A percentile compares a stretch with the other conserved stretches of the same genome.
These are phyloP conservation scores for Didymella lethalis DNA, from an alignment of 2,329 filamentous ascomycete genomes.

Conservation along the genomic window DNA sequence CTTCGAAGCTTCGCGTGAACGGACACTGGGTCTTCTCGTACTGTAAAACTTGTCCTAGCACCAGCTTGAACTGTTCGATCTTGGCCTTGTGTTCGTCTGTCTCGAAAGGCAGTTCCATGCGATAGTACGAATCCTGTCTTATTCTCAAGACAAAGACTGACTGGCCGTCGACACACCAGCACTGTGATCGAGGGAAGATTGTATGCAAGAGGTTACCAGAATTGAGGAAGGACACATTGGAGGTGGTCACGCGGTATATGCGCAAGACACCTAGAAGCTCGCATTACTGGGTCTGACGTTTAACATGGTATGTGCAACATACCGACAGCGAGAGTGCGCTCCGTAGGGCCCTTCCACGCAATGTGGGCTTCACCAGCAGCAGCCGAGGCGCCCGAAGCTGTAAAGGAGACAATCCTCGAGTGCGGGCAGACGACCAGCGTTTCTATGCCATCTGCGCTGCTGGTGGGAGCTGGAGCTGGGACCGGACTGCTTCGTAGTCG, in stretches of 20 bases:
- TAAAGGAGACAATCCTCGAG: slow-evolving; percentile 75
- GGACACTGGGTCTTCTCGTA: slow-evolving; percentile 91
- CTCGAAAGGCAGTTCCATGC: slow-evolving; percentile 80
- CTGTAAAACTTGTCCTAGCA: slow-evolving; percentile 75
- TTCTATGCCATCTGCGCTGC: slow-evolving; percentile 62
- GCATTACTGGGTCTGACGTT: slow-evolving; percentile 17
- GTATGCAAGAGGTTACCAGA: slow-evolving; percentile 84
- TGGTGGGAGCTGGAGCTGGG: slow-evolving; percentile 45
- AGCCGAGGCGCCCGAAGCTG: slow-evolving; percentile 40
- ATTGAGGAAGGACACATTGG: slow-evolving; percentile 81
- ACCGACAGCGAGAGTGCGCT: slow-evolving; percentile 83
- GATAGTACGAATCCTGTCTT: slow-evolving; percentile 83
- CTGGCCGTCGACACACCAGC: slow-evolving; percentile 88
- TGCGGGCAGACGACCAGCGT: slow-evolving; percentile 77
- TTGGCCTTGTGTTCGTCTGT: slow-evolving; percentile 69
- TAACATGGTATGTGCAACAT: slow-evolving; percentile 37
- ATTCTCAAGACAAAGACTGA: slow-evolving; percentile 89
- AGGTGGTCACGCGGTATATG: slow-evolving; percentile 86
- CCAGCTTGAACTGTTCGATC: slow-evolving; percentile 72
- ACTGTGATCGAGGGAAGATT: slow-evolving; percentile 88
- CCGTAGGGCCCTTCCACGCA: slow-evolving; percentile 76
- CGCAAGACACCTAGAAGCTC: slow-evolving; percentile 69
- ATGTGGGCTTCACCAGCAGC: slow-evolving; percentile 63
- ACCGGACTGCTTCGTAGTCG: slow-evolving; percentile 46
- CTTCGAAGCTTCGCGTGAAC: slow-evolving; percentile 78